A percentile compares a stretch with the other conserved stretches of the same genome.
These are phyloP conservation scores for Pseudozyma pruni DNA, from an alignment of 1,284 basidiomycete species.

Conservation along the genomic window DNA sequence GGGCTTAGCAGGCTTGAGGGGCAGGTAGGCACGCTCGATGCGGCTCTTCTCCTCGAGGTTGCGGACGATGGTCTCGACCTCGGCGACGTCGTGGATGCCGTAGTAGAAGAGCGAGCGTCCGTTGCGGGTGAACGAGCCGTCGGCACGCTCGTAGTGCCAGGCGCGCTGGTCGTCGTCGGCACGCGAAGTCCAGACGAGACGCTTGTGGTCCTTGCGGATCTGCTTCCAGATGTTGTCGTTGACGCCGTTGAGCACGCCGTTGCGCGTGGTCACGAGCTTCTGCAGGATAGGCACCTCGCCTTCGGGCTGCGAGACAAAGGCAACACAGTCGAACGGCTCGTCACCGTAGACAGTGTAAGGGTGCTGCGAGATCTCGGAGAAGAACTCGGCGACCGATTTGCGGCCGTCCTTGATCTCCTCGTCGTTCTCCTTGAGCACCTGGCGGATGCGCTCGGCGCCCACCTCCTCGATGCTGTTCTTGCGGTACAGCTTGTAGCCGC, in stretches of 20 bases:
- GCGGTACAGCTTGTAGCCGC: slow-evolving; percentile 97
- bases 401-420: slow-evolving; percentile 86
- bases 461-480: slow-evolving; percentile 82
- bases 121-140: slow-evolving; percentile 94
- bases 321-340: slow-evolving; percentile 94
- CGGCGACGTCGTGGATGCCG: slow-evolving; percentile 88
- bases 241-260: slow-evolving; percentile 91
- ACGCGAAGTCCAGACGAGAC: slow-evolving; percentile 95
- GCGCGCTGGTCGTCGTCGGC: slow-evolving; percentile 93
- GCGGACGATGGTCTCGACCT: slow-evolving; percentile 78
- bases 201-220: slow-evolving; percentile 92
- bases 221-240: slow-evolving; percentile 96
- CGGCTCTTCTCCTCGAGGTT: slow-evolving; percentile 89
- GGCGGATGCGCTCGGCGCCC: slow-evolving; percentile 84
- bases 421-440: slow-evolving; percentile 81
- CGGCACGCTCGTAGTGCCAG: slow-evolving; percentile 99
- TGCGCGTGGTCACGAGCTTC: slow-evolving; percentile 87
- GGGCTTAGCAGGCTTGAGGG: slow-evolving; percentile 83
- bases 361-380: slow-evolving; percentile 75
- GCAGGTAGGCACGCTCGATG: slow-evolving; percentile 87
- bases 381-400: slow-evolving; percentile 87
- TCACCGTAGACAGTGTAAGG: slow-evolving; percentile 97
- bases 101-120: slow-evolving; percentile 96
- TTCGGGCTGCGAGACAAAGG: slow-evolving; percentile 89
- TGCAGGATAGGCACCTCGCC: slow-evolving; percentile 91